phyloP scores from a whole-genome alignment of 1,284 basidiomycete species.

The Trametes hirsuta region DNA sequence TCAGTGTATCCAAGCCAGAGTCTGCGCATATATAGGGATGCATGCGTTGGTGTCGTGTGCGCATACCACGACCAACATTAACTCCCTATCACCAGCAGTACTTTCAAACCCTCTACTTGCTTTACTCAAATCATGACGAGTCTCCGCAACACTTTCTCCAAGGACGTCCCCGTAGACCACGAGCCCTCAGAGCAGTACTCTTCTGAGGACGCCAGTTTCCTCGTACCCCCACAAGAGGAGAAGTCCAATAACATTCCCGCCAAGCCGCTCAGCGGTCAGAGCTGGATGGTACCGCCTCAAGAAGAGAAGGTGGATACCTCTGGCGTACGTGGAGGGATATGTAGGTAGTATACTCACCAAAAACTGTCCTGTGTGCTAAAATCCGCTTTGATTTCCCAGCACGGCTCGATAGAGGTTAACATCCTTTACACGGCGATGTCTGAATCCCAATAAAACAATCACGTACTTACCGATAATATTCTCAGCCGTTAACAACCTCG shows the following conservation, averaged over 20 bases:
- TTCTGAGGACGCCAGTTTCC: constrained; percentile 17
- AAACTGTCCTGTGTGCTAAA: no score
- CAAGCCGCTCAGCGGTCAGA: neutral
- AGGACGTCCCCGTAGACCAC: constrained; percentile 3
- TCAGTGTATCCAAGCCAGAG: neutral
- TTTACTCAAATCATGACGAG: constrained; percentile 16
- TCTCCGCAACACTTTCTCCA: neutral
- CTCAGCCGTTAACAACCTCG: constrained; percentile 20
- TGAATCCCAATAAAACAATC: no score
- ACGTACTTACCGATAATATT: no score
- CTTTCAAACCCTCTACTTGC: no score
- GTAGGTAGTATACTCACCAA: neutral
- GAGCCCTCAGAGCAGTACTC: constrained; percentile 3
- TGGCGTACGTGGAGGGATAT: constrained; percentile 9
- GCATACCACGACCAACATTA: neutral
- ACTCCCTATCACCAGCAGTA: no score
- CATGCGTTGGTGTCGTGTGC: neutral
- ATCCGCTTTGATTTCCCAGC: neutral
- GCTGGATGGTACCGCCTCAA: constrained; percentile 18
- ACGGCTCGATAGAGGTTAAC: constrained; percentile 10
- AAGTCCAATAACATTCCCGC: constrained; percentile 3
- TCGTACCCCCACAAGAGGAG: constrained; percentile 27
- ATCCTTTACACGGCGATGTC: neutral
- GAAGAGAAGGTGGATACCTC: constrained; percentile 16
- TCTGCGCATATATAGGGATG: no score